phyloP scores from a whole-genome alignment of 2,329 filamentous ascomycete genomes.

The Pseudocercospora fijiensis region DNA sequence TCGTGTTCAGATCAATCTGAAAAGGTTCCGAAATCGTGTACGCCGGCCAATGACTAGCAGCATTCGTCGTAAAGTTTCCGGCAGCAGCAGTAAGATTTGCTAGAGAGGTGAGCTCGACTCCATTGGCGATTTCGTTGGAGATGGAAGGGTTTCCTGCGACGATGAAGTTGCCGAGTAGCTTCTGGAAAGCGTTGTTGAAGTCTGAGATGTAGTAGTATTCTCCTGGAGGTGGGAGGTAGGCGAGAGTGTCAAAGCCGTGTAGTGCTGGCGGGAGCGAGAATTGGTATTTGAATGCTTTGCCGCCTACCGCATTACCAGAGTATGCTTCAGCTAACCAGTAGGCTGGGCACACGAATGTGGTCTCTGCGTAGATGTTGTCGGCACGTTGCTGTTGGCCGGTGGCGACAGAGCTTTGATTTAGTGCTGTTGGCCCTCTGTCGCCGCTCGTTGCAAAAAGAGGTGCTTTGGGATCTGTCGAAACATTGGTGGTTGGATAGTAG shows the following conservation, averaged over 20 bases:
- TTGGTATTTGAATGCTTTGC: slow-evolving; percentile 51
- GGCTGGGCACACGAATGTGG: slow-evolving; percentile 53
- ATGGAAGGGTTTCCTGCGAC: slow-evolving; percentile 45
- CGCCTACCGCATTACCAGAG: slow-evolving; percentile 24
- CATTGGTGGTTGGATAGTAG: slow-evolving; percentile 41
- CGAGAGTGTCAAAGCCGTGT: slow-evolving; percentile 44
- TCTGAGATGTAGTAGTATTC: slow-evolving; percentile 20
- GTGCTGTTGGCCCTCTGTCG: slow-evolving; percentile 45
- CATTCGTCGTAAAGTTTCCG: slow-evolving; percentile 30
- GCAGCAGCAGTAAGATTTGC: neutral
- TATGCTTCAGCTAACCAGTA: slow-evolving; percentile 58
- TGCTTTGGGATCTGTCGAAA: slow-evolving; percentile 27
- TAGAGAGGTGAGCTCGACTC: slow-evolving; percentile 7
- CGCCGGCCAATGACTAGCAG: slow-evolving; percentile 31
- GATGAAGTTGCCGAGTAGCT: slow-evolving; percentile 51
- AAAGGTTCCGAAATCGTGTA: slow-evolving; percentile 35
- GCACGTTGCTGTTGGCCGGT: slow-evolving; percentile 58
- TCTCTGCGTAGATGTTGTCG: slow-evolving; percentile 56
- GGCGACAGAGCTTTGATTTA: slow-evolving; percentile 51
- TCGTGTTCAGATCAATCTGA: slow-evolving; percentile 51
- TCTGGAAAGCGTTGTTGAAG: slow-evolving; percentile 41
- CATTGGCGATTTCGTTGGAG: slow-evolving; percentile 35
- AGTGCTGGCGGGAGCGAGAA: slow-evolving; percentile 47
- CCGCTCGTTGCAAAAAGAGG: slow-evolving; percentile 37
- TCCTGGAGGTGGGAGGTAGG: slow-evolving; percentile 38